Percentiles rank a stretch among this genome's conserved stretches.
Evolutionary conservation across 2,329 filamentous ascomycete species (phyloP).

Genomic region (Exophiala xenobiotica): DNA sequence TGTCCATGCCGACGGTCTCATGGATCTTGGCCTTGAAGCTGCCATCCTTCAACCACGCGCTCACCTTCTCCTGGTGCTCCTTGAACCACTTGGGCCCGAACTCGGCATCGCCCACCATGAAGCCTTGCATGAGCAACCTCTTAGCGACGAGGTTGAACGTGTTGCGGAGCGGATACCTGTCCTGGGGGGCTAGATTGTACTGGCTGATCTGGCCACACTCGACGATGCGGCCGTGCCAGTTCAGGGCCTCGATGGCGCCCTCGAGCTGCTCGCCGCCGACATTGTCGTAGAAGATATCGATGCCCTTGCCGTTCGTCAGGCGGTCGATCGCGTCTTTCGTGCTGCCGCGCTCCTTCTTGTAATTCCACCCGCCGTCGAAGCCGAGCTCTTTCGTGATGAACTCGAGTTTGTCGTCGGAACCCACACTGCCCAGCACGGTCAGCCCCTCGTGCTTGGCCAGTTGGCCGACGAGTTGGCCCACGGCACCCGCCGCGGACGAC

Average conservation of each 20-base stretch:
- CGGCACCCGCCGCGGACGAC: slow-evolving; percentile 74
- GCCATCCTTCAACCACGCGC: slow-evolving; percentile 74
- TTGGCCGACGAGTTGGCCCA: slow-evolving; percentile 80
- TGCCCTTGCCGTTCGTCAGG: slow-evolving; percentile 67
- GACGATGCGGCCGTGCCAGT: slow-evolving; percentile 53
- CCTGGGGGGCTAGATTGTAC: slow-evolving; percentile 63
- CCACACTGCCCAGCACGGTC: slow-evolving; percentile 76
- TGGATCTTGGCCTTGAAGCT: slow-evolving; percentile 68
- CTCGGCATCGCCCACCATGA: slow-evolving; percentile 66
- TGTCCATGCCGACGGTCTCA: slow-evolving; percentile 74
- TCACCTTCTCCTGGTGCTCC: slow-evolving; percentile 74
- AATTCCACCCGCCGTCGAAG: slow-evolving; percentile 79
- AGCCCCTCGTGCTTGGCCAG: slow-evolving; percentile 78
- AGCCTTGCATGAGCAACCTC: slow-evolving; percentile 68
- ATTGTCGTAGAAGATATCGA: slow-evolving; percentile 84
- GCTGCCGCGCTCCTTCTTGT: slow-evolving; percentile 73
- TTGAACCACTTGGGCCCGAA: slow-evolving; percentile 65
- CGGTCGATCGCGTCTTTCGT: slow-evolving; percentile 65
- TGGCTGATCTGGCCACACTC: slow-evolving; percentile 58
- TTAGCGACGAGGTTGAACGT: slow-evolving; percentile 65
- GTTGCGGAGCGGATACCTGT: slow-evolving; percentile 67
- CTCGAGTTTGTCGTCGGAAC: slow-evolving; percentile 74
- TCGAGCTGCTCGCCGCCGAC: slow-evolving; percentile 63
- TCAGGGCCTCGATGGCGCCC: slow-evolving; percentile 64
- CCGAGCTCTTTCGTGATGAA: slow-evolving; percentile 68